A percentile compares a stretch with the other conserved stretches of the same genome.
Evolutionary conservation across 2,329 filamentous ascomycete species (phyloP).

Genomic region (Grosmannia penicillata): DNA sequence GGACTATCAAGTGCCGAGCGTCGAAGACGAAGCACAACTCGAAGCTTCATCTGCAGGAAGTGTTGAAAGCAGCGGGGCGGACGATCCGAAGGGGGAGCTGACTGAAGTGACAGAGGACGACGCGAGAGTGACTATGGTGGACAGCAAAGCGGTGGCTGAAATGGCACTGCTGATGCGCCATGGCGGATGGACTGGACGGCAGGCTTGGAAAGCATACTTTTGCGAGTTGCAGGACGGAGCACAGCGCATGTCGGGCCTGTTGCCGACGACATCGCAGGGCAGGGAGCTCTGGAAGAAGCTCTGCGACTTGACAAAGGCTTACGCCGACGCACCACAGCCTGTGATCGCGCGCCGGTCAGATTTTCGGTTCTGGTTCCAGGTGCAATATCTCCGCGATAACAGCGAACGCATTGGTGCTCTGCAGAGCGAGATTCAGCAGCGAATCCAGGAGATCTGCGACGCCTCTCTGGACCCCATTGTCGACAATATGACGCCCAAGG

Average conservation of each 20-base stretch:
- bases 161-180: conserved; percentile 7
- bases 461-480: not conserved
- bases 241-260: not conserved
- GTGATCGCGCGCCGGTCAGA: not conserved
- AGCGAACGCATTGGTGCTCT: not conserved
- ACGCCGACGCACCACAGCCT: not conserved
- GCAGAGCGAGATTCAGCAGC: not conserved
- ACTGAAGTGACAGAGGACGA: no score
- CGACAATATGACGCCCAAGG: not conserved
- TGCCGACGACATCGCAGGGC: conserved; percentile 1
- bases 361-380: not conserved
- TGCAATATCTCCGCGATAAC: not conserved
- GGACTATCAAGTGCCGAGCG: no score
- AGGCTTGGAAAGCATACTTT: conserved; percentile 6
- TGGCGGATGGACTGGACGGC: conserved; percentile 6
- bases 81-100: no score
- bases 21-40: no score
- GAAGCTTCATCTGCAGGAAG: no score
- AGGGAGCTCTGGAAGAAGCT: conserved; percentile 1
- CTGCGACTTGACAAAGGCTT: not conserved
- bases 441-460: conserved; percentile 1
- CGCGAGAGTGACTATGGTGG: not conserved
- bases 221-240: not conserved
- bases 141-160: not conserved
- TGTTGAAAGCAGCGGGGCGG: no score